Evolutionary conservation across 78 protist genomes (phyloP).

Genomic region (Emiliania huxleyi): DNA sequence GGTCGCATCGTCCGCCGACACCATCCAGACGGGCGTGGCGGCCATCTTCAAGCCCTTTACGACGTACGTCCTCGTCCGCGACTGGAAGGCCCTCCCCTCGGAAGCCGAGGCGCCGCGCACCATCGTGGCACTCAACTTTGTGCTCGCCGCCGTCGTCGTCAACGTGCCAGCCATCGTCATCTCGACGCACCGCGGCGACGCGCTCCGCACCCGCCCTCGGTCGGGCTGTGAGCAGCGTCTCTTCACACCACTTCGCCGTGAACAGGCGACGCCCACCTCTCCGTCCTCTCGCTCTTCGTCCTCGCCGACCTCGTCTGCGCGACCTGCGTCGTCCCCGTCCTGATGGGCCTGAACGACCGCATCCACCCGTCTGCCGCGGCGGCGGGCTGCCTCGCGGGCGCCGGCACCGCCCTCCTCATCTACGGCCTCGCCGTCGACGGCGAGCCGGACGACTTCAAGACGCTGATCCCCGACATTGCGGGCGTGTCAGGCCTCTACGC

Average conservation of each 20-base stretch:
- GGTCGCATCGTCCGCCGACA: not conserved
- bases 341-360: not conserved
- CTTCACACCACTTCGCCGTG: not conserved
- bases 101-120: not conserved
- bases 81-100: not conserved
- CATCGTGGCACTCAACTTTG: not conserved
- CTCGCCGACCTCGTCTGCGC: constrained; percentile 18
- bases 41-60: not conserved
- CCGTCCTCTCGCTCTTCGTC: not conserved
- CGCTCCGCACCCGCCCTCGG: no score
- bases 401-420: not conserved
- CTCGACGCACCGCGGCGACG: no score
- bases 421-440: not conserved
- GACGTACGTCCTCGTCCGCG: not conserved
- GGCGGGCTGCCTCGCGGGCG: not conserved
- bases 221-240: no score
- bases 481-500: not conserved
- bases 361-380: not conserved
- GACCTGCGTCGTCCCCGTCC: not conserved
- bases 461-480: not conserved
- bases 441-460: not conserved
- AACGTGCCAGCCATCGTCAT: not conserved
- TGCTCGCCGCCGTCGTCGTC: not conserved
- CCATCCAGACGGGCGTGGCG: not conserved
- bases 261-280: not conserved